Evolutionary conservation across 305 asterid genomes (phyloP).

Genomic region (Petunia hybrid): DNA sequence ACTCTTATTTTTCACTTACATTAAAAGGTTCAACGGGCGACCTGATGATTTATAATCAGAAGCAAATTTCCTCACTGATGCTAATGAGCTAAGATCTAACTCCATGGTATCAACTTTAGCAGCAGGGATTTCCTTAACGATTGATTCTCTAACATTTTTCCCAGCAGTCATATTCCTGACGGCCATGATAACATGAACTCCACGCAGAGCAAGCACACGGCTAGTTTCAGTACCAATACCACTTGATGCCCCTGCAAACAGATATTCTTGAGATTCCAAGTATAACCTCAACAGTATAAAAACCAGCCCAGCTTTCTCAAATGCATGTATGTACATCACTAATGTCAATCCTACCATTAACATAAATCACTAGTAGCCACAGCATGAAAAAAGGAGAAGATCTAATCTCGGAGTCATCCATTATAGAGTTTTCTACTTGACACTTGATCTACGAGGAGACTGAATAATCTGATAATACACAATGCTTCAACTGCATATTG

Average conservation of each 20-base stretch:
- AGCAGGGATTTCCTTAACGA: slow-evolving; percentile 60
- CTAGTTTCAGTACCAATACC: slow-evolving; percentile 89
- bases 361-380: neutral
- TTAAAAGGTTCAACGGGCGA: slow-evolving; percentile 69
- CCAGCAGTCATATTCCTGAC: slow-evolving; percentile 67
- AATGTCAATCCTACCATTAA: neutral
- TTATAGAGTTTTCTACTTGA: neutral
- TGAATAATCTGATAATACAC: neutral
- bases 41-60: slow-evolving; percentile 64
- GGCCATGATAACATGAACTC: slow-evolving; percentile 79
- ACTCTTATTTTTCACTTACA: slow-evolving; percentile 54
- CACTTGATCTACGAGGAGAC: neutral
- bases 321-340: neutral
- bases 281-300: neutral
- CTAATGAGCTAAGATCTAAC: slow-evolving; percentile 77
- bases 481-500: neutral
- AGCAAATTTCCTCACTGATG: slow-evolving; percentile 75
- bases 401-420: neutral
- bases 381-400: neutral
- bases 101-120: slow-evolving; percentile 79
- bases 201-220: slow-evolving; percentile 87
- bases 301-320: neutral
- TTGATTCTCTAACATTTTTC: slow-evolving; percentile 55
- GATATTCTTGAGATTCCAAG: slow-evolving; percentile 15
- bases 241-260: slow-evolving; percentile 77